phyloP scores from a whole-genome alignment of 305 asterid species.

The Fraxinus angustifolia region DNA sequence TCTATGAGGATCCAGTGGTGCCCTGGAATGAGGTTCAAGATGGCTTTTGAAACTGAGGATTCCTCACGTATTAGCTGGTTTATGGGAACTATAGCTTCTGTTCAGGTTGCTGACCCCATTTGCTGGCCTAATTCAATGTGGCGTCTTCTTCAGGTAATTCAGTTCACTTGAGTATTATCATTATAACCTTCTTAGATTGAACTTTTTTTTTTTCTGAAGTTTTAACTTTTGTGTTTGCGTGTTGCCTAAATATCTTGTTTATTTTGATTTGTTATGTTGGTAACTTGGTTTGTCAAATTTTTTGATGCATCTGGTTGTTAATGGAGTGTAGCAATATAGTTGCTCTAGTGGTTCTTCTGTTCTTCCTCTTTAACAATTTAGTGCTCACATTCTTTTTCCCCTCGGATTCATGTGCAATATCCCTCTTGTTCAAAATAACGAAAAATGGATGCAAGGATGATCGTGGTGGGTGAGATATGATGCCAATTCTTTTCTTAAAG shows the following conservation, averaged over 20 bases:
- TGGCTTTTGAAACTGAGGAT: conserved; percentile 93
- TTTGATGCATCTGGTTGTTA: not conserved
- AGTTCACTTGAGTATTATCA: not conserved
- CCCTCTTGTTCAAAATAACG: not conserved
- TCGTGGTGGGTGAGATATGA: not conserved
- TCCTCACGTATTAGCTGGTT: conserved; percentile 81
- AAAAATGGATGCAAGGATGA: not conserved
- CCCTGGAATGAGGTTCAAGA: conserved; percentile 86
- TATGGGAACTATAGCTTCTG: conserved; percentile 72
- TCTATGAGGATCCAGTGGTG: conserved; percentile 78
- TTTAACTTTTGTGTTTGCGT: not conserved
- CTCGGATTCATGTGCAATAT: not conserved
- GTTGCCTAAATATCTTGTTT: not conserved
- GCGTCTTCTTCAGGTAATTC: conserved; percentile 79
- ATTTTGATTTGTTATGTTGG: not conserved
- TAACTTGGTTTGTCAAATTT: not conserved
- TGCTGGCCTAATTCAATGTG: conserved; percentile 86
- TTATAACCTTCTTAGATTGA: not conserved
- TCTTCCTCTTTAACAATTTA: not conserved
- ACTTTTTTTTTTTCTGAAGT: not conserved
- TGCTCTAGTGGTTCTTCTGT: not conserved
- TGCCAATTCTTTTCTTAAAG: not conserved
- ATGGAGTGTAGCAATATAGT: not conserved
- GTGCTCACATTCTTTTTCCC: not conserved
- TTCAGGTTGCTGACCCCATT: conserved; percentile 65